phyloP scores from a whole-genome alignment of 768 basidiomycete genomes.

The Mycena vitilis region DNA sequence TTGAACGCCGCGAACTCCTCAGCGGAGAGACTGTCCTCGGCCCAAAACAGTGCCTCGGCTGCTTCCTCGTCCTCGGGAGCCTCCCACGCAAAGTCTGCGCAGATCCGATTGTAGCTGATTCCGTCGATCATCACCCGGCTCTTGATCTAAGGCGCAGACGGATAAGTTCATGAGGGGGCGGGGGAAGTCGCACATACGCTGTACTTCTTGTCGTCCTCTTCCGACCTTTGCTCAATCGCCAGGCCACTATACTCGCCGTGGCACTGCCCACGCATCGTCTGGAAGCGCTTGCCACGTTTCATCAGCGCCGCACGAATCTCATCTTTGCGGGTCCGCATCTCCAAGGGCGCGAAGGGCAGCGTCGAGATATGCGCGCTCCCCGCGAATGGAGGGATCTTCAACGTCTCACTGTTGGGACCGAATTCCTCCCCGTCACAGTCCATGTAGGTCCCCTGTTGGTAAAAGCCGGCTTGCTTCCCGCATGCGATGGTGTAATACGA shows the following conservation, averaged over 20 bases:
- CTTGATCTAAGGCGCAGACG: slow-evolving; percentile 13
- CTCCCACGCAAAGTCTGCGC: slow-evolving; percentile 22
- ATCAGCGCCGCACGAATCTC: slow-evolving; percentile 67
- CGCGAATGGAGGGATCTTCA: slow-evolving; percentile 29
- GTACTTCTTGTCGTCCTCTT: slow-evolving; percentile 25
- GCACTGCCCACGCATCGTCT: slow-evolving; percentile 29
- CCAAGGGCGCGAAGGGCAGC: slow-evolving; percentile 53
- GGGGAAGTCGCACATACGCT: slow-evolving; percentile 8
- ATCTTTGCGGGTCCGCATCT: slow-evolving; percentile 67
- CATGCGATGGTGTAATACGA: slow-evolving; percentile 24
- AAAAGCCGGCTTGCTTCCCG: slow-evolving; percentile 22
- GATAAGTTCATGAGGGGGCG: slow-evolving; percentile 7
- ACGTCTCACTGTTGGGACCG: slow-evolving; percentile 10
- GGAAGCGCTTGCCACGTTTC: slow-evolving; percentile 31
- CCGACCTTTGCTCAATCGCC: slow-evolving; percentile 26
- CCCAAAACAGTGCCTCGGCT: slow-evolving; percentile 25
- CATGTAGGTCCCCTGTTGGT: slow-evolving; percentile 7
- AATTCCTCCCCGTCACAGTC: slow-evolving; percentile 35
- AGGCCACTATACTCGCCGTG: slow-evolving; percentile 31
- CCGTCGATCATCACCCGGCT: slow-evolving; percentile 30
- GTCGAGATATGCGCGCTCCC: slow-evolving; percentile 23
- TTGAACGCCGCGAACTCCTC: slow-evolving; percentile 30
- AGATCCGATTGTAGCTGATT: slow-evolving; percentile 24
- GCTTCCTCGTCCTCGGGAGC: slow-evolving; percentile 22
- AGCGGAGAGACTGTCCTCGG: slow-evolving; percentile 28